phyloP scores from a whole-genome alignment of 177 flowering plant species.

The Vitis hybrid region DNA sequence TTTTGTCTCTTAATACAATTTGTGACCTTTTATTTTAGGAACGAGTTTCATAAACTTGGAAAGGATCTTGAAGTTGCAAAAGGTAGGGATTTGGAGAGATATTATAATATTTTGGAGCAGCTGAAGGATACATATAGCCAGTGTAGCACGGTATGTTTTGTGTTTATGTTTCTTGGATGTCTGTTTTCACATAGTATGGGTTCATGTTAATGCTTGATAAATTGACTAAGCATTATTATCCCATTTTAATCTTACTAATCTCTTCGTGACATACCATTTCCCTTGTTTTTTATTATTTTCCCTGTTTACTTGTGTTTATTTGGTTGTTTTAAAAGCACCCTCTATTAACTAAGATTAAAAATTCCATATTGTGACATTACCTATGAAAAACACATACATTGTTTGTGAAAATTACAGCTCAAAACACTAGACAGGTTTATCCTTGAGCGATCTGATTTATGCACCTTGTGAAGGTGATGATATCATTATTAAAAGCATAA shows the following conservation, averaged over 20 bases:
- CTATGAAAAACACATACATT: too few relatives aligned
- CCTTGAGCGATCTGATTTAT: background rate
- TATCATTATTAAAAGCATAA: too few relatives aligned
- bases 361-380: too few relatives aligned
- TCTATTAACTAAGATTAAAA: background rate
- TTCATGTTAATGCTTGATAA: background rate
- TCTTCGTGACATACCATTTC: background rate
- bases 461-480: background rate
- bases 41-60: slow-evolving; percentile 63
- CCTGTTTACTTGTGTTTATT: background rate
- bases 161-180: background rate
- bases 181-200: background rate
- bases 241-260: background rate
- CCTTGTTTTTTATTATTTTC: background rate
- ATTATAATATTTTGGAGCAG: slow-evolving; percentile 48
- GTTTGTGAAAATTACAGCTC: too few relatives aligned
- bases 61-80: slow-evolving; percentile 68
- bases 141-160: slow-evolving; percentile 56
- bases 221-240: background rate
- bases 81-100: slow-evolving; percentile 62
- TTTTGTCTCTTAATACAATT: slow-evolving; percentile 4
- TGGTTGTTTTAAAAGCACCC: background rate
- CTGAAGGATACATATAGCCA: slow-evolving; percentile 69
- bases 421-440: too few relatives aligned
- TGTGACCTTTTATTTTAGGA: slow-evolving; percentile 38